Evolutionary conservation across 495 filamentous ascomycete genomes (phyloP), one percentile per base, ranked within the genome.

Genomic region (Penicillium simplicissimum): DNA sequence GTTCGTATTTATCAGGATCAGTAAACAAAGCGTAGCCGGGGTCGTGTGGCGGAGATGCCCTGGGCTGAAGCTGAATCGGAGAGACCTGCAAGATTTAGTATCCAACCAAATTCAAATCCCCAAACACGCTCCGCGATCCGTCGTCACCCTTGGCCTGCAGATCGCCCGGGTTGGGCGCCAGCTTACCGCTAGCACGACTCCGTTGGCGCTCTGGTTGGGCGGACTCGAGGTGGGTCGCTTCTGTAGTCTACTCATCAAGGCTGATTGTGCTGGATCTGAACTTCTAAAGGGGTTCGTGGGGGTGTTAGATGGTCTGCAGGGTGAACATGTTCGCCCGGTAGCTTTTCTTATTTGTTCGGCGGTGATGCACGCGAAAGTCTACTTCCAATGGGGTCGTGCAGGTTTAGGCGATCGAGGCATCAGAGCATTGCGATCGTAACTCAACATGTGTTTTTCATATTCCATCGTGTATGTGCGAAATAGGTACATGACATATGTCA

Each of bases 61-160:
- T 25, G 53, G n/a, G 45, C 38, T 57, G 52, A 40, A 35, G 47
- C 17, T 51, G 63, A 35, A 17, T 59, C 17, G 40, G 37, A 15
- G 56, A 19, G 3, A 6, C 28, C 31, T 58, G 31, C 21, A 33
- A 35, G 17, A 14, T 6, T 6, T 47, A 6, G 17, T 45, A 59
- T 45, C 64, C 60, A 66, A 67, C 62, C 57, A 67, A 15, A 63
- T 48, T n/a, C 37, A 19, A 31, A 49, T 21, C 40, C 36, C 13
- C 6, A 19, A 10, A 37, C 64, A 67, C 60, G 60, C 56, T 58
- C 15, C 35, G 33, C 17, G 0, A 45, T 55, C 54, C 53, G 48
- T 40, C 43, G 28, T 43, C 31, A 25, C 58, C 37, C 49, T 63
- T 63, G 64, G 64, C 64, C 40, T 58, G 64, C 38, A 63, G 60